Base-by-base conservation (phyloP, 2,329 filamentous ascomycete species). In the Pezicula rhizophila region DNA sequence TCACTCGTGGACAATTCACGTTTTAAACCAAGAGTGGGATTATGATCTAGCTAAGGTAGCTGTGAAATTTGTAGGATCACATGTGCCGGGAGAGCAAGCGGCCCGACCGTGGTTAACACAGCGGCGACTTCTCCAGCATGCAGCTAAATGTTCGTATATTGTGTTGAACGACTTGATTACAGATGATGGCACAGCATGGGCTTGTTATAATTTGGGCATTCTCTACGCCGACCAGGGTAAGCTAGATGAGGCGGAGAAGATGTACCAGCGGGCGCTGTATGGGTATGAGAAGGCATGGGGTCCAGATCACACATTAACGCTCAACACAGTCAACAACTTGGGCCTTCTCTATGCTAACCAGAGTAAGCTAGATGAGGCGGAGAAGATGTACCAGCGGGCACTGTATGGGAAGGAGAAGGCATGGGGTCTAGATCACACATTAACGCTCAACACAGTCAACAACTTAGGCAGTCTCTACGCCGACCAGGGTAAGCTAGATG, bases 401-500 rank as follows among this genome's bases (percentile, higher is more conserved):
- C 6, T 57, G 20, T 45, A 53, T 5, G 20, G 57, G 15, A 57
- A 62, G 45, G 60, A 57, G 45, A 60, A 56, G 39, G 42, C 59
- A 8, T 11, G 50, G 8, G 54, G 65, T 33, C 55, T 61, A 14
- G 57, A 65, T 25, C 45, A 55, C 49, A 52, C 50, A 5, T 45
- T 25, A 4, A 56, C 45, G 31, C 48, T 50, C 8, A 26, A 43
- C 1, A 51, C 34, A n/a, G 46, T 62, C 42, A 46, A 61, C 34
- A 59, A 60, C 35, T 46, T 69, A 34, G 63, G 63, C 5, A 5
- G 23, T 15, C 57, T 65, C 41, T 66, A 61, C 40, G 1, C 0
- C 0, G n/a, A 50, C 17, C 58, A 64, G 48, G 58, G 55, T 38
- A 59, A 56, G 49, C 49, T 62, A 2, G 51, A 37, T 3, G 57